Percentiles rank a stretch among this genome's conserved stretches.
Evolutionary conservation across 345 rosid species (phyloP).

Genomic region (Ailanthus altissimus): DNA sequence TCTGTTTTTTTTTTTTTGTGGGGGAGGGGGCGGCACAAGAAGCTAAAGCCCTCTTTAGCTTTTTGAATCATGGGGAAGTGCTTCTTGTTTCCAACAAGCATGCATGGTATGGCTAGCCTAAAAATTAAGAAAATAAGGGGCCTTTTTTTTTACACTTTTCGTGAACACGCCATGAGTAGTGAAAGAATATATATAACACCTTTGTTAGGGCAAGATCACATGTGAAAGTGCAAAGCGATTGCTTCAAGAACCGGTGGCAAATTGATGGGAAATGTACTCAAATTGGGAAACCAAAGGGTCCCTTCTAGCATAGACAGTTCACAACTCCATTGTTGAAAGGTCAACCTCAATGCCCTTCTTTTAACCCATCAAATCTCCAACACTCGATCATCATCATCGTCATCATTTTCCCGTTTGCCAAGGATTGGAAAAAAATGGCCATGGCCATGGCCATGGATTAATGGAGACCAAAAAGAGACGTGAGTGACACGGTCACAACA

Average conservation of each 20-base stretch:
- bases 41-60: slow-evolving; percentile 5
- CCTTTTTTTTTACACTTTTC: slow-evolving; percentile 28
- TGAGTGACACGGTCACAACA: slow-evolving; percentile 38
- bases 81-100: slow-evolving; percentile 18
- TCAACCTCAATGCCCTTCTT: slow-evolving; percentile 62
- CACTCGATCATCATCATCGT: slow-evolving; percentile 25
- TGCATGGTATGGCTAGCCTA: slow-evolving; percentile 17
- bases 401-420: slow-evolving; percentile 38
- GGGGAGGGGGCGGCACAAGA: slow-evolving; percentile 6
- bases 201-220: slow-evolving; percentile 19
- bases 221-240: slow-evolving; percentile 35
- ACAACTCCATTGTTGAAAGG: slow-evolving; percentile 51
- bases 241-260: slow-evolving; percentile 34
- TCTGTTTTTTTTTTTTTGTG: no score
- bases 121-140: no score
- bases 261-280: slow-evolving; percentile 46
- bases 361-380: slow-evolving; percentile 39
- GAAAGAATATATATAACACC: slow-evolving; percentile 17
- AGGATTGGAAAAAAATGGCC: neutral
- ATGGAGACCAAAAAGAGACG: slow-evolving; percentile 46
- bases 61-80: slow-evolving; percentile 24
- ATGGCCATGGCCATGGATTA: slow-evolving; percentile 19
- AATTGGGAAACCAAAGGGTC: slow-evolving; percentile 63
- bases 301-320: slow-evolving; percentile 44
- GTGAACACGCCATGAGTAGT: slow-evolving; percentile 28